Evolutionary conservation across 1,139 yeast species (phyloP).

Genomic region (Chernovozyma sophiae-reginae): DNA sequence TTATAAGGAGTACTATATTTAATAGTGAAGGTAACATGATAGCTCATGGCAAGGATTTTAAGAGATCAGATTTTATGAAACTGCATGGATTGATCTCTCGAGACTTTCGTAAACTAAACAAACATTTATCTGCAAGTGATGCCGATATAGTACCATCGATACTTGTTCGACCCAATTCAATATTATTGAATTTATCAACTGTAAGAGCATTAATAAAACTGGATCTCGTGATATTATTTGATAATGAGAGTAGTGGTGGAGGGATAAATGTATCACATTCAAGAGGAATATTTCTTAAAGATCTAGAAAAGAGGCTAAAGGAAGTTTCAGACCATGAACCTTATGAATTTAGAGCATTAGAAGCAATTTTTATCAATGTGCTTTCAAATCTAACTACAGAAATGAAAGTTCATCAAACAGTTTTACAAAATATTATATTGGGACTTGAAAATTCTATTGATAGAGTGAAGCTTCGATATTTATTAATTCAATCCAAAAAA

Average conservation of each 20-base stretch:
- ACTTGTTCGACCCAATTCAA: conserved; percentile 32
- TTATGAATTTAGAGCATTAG: conserved; percentile 43
- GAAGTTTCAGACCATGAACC: conserved; percentile 25
- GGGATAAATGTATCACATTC: conserved; percentile 34
- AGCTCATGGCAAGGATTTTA: conserved; percentile 37
- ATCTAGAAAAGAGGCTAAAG: conserved; percentile 26
- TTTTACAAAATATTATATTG: conserved; percentile 30
- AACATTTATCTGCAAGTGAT: conserved; percentile 14
- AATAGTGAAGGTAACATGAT: conserved; percentile 33
- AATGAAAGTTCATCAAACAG: conserved; percentile 41
- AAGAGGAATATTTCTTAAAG: conserved; percentile 31
- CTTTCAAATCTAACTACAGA: conserved; percentile 38
- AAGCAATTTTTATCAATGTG: conserved; percentile 38
- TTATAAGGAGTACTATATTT: conserved; percentile 58
- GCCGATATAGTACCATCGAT: conserved; percentile 42
- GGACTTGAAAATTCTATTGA: conserved; percentile 42
- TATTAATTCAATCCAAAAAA: conserved; percentile 42
- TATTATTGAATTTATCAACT: conserved; percentile 38
- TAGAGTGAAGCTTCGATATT: conserved; percentile 33
- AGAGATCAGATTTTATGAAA: conserved; percentile 34
- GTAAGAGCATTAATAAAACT: conserved; percentile 39
- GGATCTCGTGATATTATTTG: conserved; percentile 39
- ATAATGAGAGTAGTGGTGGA: conserved; percentile 21
- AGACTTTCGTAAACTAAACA: conserved; percentile 38
- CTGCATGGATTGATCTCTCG: conserved; percentile 34